A percentile compares a stretch with the other conserved stretches of the same genome.
phyloP scores from a whole-genome alignment of 2,329 filamentous ascomycete genomes.

The Aspergillus fumigatus region DNA sequence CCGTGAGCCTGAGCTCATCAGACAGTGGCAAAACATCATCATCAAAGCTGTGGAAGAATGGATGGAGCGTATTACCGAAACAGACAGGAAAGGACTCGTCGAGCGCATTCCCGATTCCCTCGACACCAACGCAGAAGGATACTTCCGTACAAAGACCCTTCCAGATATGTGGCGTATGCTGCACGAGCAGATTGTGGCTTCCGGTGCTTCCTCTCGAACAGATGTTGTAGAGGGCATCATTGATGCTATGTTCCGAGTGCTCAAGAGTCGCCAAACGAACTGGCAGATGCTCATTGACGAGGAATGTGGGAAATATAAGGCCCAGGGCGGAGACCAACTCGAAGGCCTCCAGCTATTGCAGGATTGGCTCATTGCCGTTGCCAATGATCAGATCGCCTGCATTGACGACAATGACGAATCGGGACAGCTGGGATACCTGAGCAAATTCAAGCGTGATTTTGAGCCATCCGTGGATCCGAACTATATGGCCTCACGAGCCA shows the following conservation, averaged over 20 bases:
- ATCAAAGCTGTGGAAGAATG: conserved; percentile 94
- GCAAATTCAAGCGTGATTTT: conserved; percentile 79
- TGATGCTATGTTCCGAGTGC: conserved; percentile 87
- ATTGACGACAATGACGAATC: conserved; percentile 83
- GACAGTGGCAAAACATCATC: conserved; percentile 91
- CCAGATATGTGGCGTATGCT: conserved; percentile 98
- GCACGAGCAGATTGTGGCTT: conserved; percentile 82
- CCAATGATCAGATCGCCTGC: conserved; percentile 97
- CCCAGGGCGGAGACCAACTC: conserved; percentile 40
- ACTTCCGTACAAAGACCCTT: conserved; percentile 85
- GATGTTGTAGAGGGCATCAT: conserved; percentile 94
- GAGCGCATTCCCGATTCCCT: conserved; percentile 75
- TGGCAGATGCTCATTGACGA: conserved; percentile 88
- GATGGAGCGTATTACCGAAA: conserved; percentile 86
- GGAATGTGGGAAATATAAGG: conserved; percentile 71
- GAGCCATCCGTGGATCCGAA: conserved; percentile 73
- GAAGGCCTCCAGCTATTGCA: conserved; percentile 70
- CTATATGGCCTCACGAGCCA: conserved; percentile 69
- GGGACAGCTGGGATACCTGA: conserved; percentile 75
- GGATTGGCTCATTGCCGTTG: conserved; percentile 94
- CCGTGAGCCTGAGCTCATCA: conserved; percentile 81
- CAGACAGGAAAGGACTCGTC: conserved; percentile 76
- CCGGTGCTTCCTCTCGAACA: conserved; percentile 74
- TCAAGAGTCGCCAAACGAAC: conserved; percentile 74
- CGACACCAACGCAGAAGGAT: conserved; percentile 82